phyloP scores from a whole-genome alignment of 2,329 filamentous ascomycete species.

The Xylariomycetidae sp. region DNA sequence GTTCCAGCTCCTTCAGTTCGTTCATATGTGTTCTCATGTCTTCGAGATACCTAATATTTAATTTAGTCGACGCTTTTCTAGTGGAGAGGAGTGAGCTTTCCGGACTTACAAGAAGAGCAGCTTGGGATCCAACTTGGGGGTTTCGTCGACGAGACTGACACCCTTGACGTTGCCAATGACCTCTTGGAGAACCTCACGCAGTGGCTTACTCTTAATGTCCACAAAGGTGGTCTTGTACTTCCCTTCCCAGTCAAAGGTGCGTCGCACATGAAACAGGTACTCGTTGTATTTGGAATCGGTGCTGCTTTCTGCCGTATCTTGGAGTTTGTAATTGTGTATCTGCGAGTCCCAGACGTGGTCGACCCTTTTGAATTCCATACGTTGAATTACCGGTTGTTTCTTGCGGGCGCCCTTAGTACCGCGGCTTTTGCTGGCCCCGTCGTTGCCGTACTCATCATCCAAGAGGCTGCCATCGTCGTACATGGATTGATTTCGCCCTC shows the following conservation, averaged over 20 bases:
- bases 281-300: slow-evolving; percentile 62
- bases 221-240: slow-evolving; percentile 70
- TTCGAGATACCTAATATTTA: slow-evolving; percentile 63
- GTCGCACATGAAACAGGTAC: slow-evolving; percentile 77
- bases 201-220: slow-evolving; percentile 78
- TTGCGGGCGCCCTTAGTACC: slow-evolving; percentile 15
- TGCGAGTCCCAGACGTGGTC: slow-evolving; percentile 50
- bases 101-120: slow-evolving; percentile 57
- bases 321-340: slow-evolving; percentile 49
- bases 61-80: slow-evolving; percentile 5
- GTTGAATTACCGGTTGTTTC: slow-evolving; percentile 14
- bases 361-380: slow-evolving; percentile 44
- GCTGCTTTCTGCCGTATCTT: slow-evolving; percentile 45
- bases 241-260: slow-evolving; percentile 80
- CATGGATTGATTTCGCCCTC: too few species aligned
- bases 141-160: slow-evolving; percentile 75
- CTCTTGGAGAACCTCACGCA: slow-evolving; percentile 66
- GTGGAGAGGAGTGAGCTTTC: too few species aligned
- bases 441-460: slow-evolving; percentile 10
- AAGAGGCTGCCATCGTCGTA: not conserved
- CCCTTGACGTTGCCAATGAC: slow-evolving; percentile 75
- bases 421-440: slow-evolving; percentile 8
- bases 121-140: slow-evolving; percentile 68
- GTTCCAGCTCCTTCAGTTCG: slow-evolving; percentile 56
- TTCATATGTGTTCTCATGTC: slow-evolving; percentile 64